Percentiles rank a stretch among this genome's conserved stretches.
phyloP scores from a whole-genome alignment of 1,284 basidiomycete genomes.

The Apiotrichum porosum region DNA sequence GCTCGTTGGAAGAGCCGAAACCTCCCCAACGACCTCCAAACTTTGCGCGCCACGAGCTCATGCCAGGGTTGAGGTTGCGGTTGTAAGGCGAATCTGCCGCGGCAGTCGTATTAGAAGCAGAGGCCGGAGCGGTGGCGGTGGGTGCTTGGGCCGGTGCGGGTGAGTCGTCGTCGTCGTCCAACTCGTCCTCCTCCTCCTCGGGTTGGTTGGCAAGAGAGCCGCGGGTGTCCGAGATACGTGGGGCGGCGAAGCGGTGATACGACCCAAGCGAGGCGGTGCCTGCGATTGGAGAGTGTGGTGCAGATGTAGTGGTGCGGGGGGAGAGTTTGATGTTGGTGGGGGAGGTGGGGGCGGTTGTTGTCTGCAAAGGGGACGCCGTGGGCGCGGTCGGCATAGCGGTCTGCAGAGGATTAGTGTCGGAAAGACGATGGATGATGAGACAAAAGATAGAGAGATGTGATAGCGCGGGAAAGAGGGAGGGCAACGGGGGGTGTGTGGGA shows the following conservation, averaged over 20 bases:
- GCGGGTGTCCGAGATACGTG: conserved; percentile 17
- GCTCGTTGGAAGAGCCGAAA: conserved; percentile 36
- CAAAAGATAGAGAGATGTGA: neutral
- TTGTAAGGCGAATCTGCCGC: neutral
- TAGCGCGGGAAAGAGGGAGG: neutral
- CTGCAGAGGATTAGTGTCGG: neutral
- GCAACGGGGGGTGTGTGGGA: neutral
- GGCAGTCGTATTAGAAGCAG: neutral
- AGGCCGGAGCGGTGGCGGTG: neutral
- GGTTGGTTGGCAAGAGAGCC: conserved; percentile 8
- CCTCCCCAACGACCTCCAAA: conserved; percentile 22
- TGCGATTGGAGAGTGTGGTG: conserved; percentile 12
- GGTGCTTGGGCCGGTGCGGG: neutral
- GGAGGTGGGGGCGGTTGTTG: conserved; percentile 1
- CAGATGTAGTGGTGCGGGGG: conserved; percentile 2
- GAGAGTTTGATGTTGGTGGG: neutral
- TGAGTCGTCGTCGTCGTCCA: conserved; percentile 14
- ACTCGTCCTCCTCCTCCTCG: conserved; percentile 17
- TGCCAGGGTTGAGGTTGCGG: neutral
- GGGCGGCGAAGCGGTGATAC: conserved; percentile 9
- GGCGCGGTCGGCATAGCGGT: conserved; percentile 12
- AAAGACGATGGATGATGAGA: neutral
- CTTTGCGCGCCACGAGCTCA: conserved; percentile 21
- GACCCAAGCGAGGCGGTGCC: conserved; percentile 5
- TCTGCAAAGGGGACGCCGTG: conserved; percentile 5